Base-by-base conservation (phyloP, 768 basidiomycete species). In the Serendipita sp. region DNA sequence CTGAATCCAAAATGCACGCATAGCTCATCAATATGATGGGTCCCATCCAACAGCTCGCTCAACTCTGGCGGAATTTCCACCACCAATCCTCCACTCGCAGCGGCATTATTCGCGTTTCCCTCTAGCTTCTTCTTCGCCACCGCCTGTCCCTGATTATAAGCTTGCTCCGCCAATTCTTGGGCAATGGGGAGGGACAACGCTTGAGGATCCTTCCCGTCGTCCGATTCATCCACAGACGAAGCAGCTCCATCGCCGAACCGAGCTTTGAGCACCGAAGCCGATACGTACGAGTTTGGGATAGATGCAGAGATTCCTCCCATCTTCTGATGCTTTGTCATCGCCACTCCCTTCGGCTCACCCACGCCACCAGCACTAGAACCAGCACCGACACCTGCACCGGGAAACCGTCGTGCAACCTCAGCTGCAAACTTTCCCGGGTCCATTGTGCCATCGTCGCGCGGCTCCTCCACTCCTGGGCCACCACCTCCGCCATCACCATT, bases 1-100 rank as follows among this genome's bases (percentile, higher is more conserved):
- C 87, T 85, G 33, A 85, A 83, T 66, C 89, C 84, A 68, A 94
- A 95, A 65, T 71, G 79, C 26, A 88, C 83, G 50, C 87, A 85
- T 45, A 98, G 74, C 73, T 97, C 94, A 69, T 98, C 95, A 1
- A 90, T 86, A 71, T 93, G 87, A 71, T 92, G 93, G 62, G 85
- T 87, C 7, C 95, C 96, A 68, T 98, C 86, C 13, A 98, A 76
- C 64, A 90, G 71, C 2, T 75, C 65, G 28, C 78, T 67, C 26
- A 93, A 67, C 13, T 82, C 81, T 3, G 75, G 74, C 5, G 88
- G 88, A 67, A 78, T 81, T n/a, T 73, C 67, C 17, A 66, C 30
- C 3, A 70, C 45, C 9, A 70, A 64, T 26, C 64, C 50, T 45
- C 65, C 66, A 20, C 63, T 62, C 48, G 58, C 64, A 50, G 53